Base-by-base conservation (phyloP, 805 yeast species). In the Pichia paraexigua region DNA sequence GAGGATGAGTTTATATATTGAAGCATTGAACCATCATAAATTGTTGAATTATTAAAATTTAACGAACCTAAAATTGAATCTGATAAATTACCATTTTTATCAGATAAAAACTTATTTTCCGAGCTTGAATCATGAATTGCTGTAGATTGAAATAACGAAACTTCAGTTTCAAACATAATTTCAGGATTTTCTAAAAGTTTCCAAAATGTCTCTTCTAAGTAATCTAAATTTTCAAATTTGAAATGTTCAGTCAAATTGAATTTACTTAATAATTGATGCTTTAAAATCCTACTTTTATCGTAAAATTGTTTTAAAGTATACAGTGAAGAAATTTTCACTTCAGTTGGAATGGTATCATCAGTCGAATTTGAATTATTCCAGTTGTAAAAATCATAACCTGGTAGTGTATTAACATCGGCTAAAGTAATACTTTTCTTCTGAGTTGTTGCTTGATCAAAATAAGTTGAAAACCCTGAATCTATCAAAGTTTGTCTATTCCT, bases 301-400 rank as follows among this genome's bases (percentile, higher is more conserved):
- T 75, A 75, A 59, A 78, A 82, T 58, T 82, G 84, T 37, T 76
- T 70, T 53, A 84, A 64, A 30, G 76, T 77, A 65, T 79, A 80
- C 8, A 76, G 58, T 0, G 85, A 75, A 0, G 84, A 74, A 44
- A 68, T 66, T 51, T 72, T 75, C 1, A 67, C 55, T 48, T 70
- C 72, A 43, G 64, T 68, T 24, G 64, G 61, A 1, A 71, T 65
- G 18, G 62, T 63, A 57, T 77, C 82, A 30, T 68, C 66, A 12
- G 66, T 67, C 4, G 45, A 53, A 28, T 20, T 43, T 6, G 65
- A 35, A 3, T 71, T 71, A 44, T 67, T 69, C 83, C 83, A 79
- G 43, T 61, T 66, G 30, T 67, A 63, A 51, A 70, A 71, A 53
- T 77, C 75, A 61, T 73, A 75, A 2, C 56, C 55, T 1, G 74